Conservation (phyloP, 129 eudicot species). For the Arctium lappa region DNA sequence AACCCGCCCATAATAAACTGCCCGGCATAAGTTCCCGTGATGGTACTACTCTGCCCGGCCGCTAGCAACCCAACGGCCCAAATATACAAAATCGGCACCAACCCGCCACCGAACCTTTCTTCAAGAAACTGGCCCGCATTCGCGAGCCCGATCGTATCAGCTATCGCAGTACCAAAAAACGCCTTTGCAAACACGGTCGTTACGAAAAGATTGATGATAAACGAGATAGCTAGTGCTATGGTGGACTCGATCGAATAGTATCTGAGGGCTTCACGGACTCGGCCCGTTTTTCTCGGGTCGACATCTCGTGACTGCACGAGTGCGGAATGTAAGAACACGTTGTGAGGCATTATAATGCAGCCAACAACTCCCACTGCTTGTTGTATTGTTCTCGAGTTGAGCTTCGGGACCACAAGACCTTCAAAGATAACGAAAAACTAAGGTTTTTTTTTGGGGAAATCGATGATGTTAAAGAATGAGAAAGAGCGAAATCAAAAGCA, state of each 20-base stretch:
- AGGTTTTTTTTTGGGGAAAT: not conserved
- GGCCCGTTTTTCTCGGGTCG: slow-evolving; percentile 62
- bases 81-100: slow-evolving; percentile 79
- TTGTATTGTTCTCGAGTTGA: slow-evolving; percentile 74
- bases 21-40: slow-evolving; percentile 94
- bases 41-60: slow-evolving; percentile 98
- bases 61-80: slow-evolving; percentile 95
- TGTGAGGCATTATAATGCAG: slow-evolving; percentile 94
- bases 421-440: slow-evolving; percentile 7
- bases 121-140: slow-evolving; percentile 85
- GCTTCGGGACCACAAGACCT: slow-evolving; percentile 86
- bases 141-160: slow-evolving; percentile 70
- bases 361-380: slow-evolving; percentile 97
- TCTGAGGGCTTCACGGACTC: slow-evolving; percentile 77
- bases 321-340: slow-evolving; percentile 91
- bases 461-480: not conserved
- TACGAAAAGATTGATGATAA: slow-evolving; percentile 73
- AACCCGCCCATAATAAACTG: slow-evolving; percentile 98
- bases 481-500: not conserved
- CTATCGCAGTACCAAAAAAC: slow-evolving; percentile 75
- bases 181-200: slow-evolving; percentile 94
- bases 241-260: slow-evolving; percentile 90
- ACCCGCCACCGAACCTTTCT: slow-evolving; percentile 82
- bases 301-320: slow-evolving; percentile 89
- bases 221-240: slow-evolving; percentile 65